Base-by-base conservation (phyloP, 2,329 filamentous ascomycete species). In the Xylaria sp. region DNA sequence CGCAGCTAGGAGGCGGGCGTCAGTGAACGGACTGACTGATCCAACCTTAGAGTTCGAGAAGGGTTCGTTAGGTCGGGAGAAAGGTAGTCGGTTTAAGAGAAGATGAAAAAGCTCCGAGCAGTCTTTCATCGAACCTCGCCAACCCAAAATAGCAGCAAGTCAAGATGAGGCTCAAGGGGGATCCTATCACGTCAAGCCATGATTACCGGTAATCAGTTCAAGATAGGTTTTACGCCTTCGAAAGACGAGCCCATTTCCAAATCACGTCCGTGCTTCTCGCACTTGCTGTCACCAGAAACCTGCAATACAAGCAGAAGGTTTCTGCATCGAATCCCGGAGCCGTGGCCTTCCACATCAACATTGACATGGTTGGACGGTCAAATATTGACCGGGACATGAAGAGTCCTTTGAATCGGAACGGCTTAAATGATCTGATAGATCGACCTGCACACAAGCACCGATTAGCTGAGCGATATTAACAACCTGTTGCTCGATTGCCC, bases 1-100 rank as follows among this genome's bases (percentile, higher is more conserved):
- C 15, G 76, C 73, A 12, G 69, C 73, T 3, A 73, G 75, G 54
- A 72, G 77, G 20, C 72, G 74, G 33, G 71, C 65, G 43, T 75
- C 73, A 33, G 57, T 73, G 43, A 63, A 33, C 31, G 69, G 55
- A 13, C 49, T 68, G 3, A 33, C 23, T 18, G 12, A 36, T n/a
- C 39, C 69, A 6, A 36, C 48, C 25, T 33, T 61, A 2, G 72
- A 72, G 46, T 67, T 69, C 13, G 68, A 75, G 41, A 75, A 74
- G 23, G 23, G 61, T 67, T 2, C 69, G 72, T 12, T 71, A 78
- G 12, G 63, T 74, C 36, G 76, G 74, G 63, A 75, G 71, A 54
- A 55, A 78, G 3, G 76, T 75, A 4, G 62, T 73, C 23, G 74
- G 64, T 10, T 57, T 77, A 43, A 67, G 64, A 20, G 75, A 74